Evolutionary conservation across 108 stramenopile genomes (phyloP).

Genomic region (Cylindrotheca fusiformis): DNA sequence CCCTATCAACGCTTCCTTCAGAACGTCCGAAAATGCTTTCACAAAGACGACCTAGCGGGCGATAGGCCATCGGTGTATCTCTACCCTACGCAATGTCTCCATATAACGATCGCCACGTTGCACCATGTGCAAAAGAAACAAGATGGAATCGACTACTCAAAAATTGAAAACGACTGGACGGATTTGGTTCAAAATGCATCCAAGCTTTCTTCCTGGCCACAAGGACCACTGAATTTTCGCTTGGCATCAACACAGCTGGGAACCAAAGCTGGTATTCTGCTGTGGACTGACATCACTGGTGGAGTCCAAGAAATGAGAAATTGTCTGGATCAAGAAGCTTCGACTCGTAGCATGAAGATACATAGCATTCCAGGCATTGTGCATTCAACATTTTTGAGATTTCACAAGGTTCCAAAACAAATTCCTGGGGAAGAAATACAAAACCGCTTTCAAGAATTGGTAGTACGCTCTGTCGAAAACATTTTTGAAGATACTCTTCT

Average conservation of each 20-base stretch:
- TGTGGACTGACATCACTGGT: slow-evolving; percentile 48
- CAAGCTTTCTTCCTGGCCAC: slow-evolving; percentile 34
- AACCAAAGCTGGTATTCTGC: slow-evolving; percentile 39
- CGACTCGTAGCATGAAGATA: slow-evolving; percentile 2
- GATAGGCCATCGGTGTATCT: slow-evolving; percentile 28
- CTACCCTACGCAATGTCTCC: slow-evolving; percentile 30
- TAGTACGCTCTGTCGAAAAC: slow-evolving; percentile 5
- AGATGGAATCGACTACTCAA: neutral
- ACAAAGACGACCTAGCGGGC: slow-evolving; percentile 5
- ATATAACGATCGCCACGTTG: slow-evolving; percentile 49
- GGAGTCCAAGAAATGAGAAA: slow-evolving; percentile 30
- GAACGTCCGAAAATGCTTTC: slow-evolving; percentile 30
- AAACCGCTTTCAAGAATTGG: slow-evolving; percentile 23
- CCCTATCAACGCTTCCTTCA: slow-evolving; percentile 24
- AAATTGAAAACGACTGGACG: neutral
- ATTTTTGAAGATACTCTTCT: slow-evolving; percentile 15
- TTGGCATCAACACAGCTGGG: slow-evolving; percentile 46
- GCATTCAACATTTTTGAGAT: slow-evolving; percentile 50
- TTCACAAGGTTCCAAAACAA: slow-evolving; percentile 28
- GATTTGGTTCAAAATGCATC: slow-evolving; percentile 27
- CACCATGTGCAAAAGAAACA: slow-evolving; percentile 11
- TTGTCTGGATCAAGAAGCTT: slow-evolving; percentile 14
- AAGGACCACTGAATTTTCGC: slow-evolving; percentile 22
- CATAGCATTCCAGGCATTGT: slow-evolving; percentile 41
- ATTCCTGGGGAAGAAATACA: slow-evolving; percentile 28